Percentiles rank a stretch among this genome's conserved stretches.
phyloP scores from a whole-genome alignment of 2,329 filamentous ascomycete genomes.

The Coniochaeta hoffmannii region DNA sequence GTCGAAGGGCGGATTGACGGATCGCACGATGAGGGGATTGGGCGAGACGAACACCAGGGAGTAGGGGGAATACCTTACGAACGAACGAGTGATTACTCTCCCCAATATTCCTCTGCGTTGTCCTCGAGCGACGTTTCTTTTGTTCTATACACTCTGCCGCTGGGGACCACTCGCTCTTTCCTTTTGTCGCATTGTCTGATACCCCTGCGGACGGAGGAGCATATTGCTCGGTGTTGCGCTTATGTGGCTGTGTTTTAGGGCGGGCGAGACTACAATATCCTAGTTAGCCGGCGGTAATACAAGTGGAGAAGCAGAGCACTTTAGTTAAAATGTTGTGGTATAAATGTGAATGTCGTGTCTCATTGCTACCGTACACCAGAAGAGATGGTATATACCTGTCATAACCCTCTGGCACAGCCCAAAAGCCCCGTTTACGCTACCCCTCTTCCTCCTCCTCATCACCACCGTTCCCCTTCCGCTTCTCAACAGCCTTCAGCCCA shows the following conservation, averaged over 20 bases:
- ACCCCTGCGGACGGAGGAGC: neutral
- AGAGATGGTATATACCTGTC: neutral
- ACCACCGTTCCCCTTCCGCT: slow-evolving; percentile 10
- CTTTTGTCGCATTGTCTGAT: neutral
- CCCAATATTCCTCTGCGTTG: too few relatives aligned
- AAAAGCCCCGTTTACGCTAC: neutral
- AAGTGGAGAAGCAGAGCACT: too few relatives aligned
- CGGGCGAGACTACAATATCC: too few relatives aligned
- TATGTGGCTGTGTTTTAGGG: neutral
- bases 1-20: neutral
- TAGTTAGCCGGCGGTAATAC: too few relatives aligned
- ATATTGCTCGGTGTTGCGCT: neutral
- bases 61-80: too few relatives aligned
- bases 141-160: neutral
- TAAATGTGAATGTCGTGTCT: neutral
- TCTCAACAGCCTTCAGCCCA: slow-evolving; percentile 40
- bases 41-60: too few relatives aligned
- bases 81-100: too few relatives aligned
- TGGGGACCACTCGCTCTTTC: neutral
- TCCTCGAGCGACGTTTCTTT: too few relatives aligned
- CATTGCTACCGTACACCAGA: neutral
- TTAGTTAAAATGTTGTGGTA: too few relatives aligned
- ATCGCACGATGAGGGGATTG: neutral
- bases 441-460: slow-evolving; percentile 4
- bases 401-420: neutral